phyloP scores from a whole-genome alignment of 176 grass and related monocot genomes.

The Alopecurus myosuroides region DNA sequence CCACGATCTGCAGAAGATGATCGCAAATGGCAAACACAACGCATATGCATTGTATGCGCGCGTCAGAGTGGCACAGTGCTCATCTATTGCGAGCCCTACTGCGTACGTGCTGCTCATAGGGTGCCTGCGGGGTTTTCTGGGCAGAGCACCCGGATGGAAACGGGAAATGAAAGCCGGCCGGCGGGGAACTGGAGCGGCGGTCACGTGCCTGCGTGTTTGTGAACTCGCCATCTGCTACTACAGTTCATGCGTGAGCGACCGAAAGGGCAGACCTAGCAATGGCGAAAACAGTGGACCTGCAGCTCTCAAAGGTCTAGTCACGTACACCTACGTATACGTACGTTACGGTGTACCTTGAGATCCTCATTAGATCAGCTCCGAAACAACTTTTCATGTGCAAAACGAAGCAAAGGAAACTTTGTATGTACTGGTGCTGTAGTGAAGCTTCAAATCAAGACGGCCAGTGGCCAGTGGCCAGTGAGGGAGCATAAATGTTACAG shows the following conservation, averaged over 20 bases:
- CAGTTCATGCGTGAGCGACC: background rate
- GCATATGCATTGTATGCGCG: too few relatives aligned
- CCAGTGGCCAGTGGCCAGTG: too few relatives aligned
- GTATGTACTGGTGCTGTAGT: background rate
- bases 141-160: background rate
- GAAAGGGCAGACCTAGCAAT: background rate
- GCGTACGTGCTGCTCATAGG: background rate
- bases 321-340: background rate
- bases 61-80: too few relatives aligned
- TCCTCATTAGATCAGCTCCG: background rate
- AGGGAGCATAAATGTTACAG: too few relatives aligned
- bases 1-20: background rate
- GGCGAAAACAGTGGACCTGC: background rate
- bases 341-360: background rate
- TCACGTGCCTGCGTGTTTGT: background rate
- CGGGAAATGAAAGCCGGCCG: background rate
- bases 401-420: background rate
- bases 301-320: background rate
- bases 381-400: background rate
- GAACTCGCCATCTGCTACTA: background rate
- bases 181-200: background rate
- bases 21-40: background rate
- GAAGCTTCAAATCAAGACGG: conserved; percentile 24
- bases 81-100: conserved; percentile 2
- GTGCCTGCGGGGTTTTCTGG: background rate